Evolutionary conservation across 2,329 filamentous ascomycete genomes (phyloP).

Genomic region (Stachybotrys elegans): DNA sequence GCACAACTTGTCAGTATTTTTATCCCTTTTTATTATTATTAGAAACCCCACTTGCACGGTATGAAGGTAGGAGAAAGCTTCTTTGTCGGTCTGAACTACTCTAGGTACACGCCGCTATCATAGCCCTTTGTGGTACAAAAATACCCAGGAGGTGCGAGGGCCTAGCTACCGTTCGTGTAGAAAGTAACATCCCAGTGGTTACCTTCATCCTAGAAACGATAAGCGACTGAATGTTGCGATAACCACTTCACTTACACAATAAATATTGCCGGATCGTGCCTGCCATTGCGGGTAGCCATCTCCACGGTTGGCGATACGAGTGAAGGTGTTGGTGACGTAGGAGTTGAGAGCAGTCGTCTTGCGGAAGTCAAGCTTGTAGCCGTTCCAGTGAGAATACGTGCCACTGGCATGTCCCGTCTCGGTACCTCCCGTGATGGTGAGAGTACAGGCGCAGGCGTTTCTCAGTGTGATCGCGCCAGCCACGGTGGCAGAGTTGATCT

Average conservation of each 20-base stretch:
- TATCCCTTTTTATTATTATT: too few species aligned
- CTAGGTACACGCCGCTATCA: too few species aligned
- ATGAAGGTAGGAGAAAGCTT: too few species aligned
- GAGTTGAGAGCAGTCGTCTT: slow-evolving; percentile 11
- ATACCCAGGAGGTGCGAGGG: too few species aligned
- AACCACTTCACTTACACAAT: slow-evolving; percentile 15
- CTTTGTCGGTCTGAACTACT: too few species aligned
- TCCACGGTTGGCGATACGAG: slow-evolving; percentile 12
- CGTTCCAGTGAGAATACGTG: slow-evolving; percentile 14
- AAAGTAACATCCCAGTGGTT: slow-evolving; percentile 16
- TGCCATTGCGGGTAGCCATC: slow-evolving; percentile 17
- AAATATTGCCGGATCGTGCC: slow-evolving; percentile 17
- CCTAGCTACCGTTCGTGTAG: neutral
- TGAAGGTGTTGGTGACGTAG: slow-evolving; percentile 16
- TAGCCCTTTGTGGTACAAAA: too few species aligned
- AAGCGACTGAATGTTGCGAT: neutral
- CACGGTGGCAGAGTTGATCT: slow-evolving; percentile 16
- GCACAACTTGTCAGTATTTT: too few species aligned
- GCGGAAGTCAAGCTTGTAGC: slow-evolving; percentile 19
- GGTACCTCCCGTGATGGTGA: slow-evolving; percentile 17
- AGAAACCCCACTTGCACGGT: too few species aligned
- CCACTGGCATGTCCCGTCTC: slow-evolving; percentile 17
- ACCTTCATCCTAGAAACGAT: slow-evolving; percentile 11
- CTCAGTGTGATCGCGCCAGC: slow-evolving; percentile 18
- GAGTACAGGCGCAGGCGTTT: slow-evolving; percentile 14